Conservation (phyloP, 805 yeast genomes). For the Kodamaea restingae region DNA sequence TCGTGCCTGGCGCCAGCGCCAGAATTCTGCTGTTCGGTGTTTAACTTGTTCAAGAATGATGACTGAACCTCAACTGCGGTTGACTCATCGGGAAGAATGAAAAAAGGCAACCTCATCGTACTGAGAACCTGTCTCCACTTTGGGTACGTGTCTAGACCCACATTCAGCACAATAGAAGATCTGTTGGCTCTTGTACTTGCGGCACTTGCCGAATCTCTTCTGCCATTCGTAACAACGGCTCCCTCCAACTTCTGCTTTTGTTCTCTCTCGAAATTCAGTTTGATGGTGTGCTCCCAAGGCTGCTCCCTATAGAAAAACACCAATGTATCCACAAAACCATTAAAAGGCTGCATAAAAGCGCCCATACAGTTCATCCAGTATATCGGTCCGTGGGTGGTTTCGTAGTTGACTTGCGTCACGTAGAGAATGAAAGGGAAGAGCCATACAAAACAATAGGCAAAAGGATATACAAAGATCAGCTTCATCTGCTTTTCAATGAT, state of each 20-base stretch:
- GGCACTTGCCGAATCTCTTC: conserved; percentile 18
- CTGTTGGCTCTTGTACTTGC: conserved; percentile 21
- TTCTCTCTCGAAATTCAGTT: conserved; percentile 36
- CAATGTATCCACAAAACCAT: conserved; percentile 70
- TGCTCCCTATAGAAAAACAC: conserved; percentile 75
- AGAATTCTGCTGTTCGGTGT: background rate
- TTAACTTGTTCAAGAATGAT: conserved; percentile 11
- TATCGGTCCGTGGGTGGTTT: conserved; percentile 45
- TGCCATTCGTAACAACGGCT: background rate
- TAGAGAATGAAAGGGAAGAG: conserved; percentile 70
- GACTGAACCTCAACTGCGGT: conserved; percentile 22
- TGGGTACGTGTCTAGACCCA: conserved; percentile 27
- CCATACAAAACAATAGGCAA: conserved; percentile 80
- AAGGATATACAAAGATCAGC: conserved; percentile 77
- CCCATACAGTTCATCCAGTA: conserved; percentile 63
- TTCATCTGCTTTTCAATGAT: conserved; percentile 74
- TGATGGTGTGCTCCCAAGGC: conserved; percentile 63
- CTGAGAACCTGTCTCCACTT: conserved; percentile 39
- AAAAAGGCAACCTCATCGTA: conserved; percentile 41
- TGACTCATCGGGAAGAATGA: conserved; percentile 39
- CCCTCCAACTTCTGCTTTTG: conserved; percentile 25
- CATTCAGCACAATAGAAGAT: conserved; percentile 25
- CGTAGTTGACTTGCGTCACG: conserved; percentile 50
- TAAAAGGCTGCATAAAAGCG: conserved; percentile 77
- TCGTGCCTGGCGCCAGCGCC: conserved; percentile 25